phyloP scores from a whole-genome alignment of 495 filamentous ascomycete genomes.

The Pyronema omphalodes region DNA sequence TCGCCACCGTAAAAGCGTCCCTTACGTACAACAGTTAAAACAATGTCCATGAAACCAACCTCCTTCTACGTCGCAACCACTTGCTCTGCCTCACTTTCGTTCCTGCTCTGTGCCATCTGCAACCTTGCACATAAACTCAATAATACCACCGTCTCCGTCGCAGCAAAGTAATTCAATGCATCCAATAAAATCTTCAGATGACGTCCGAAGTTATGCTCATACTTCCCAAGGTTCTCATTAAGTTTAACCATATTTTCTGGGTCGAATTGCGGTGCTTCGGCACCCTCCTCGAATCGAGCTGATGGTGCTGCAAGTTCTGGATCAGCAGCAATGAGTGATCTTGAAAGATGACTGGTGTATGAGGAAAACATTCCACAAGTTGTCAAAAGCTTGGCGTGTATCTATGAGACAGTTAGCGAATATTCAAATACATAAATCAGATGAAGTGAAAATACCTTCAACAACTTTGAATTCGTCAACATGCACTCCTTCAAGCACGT shows the following conservation, averaged over 20 bases:
- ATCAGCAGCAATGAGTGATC: constrained; percentile 56
- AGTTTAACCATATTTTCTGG: constrained; percentile 55
- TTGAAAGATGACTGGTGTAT: constrained; percentile 60
- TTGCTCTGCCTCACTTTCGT: constrained; percentile 37
- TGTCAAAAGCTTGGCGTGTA: constrained; percentile 84
- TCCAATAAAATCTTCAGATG: constrained; percentile 85
- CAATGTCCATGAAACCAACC: neutral
- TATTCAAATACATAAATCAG: neutral
- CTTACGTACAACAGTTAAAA: neutral
- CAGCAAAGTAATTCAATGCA: constrained; percentile 87
- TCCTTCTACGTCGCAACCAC: neutral
- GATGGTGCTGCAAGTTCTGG: constrained; percentile 38
- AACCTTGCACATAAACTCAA: constrained; percentile 65
- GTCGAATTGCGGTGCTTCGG: constrained; percentile 30
- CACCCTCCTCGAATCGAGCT: constrained; percentile 26
- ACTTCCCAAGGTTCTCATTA: constrained; percentile 65
- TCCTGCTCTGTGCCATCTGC: constrained; percentile 44
- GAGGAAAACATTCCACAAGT: constrained; percentile 83
- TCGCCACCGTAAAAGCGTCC: too few relatives aligned
- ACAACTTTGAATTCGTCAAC: constrained; percentile 84
- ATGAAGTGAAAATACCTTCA: constrained; percentile 48
- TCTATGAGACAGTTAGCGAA: constrained; percentile 34
- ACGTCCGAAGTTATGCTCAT: constrained; percentile 77
- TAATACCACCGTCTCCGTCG: constrained; percentile 89
- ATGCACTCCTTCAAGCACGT: constrained; percentile 97